phyloP scores from a whole-genome alignment of 75 land plant genomes.

The Pinus taeda region DNA sequence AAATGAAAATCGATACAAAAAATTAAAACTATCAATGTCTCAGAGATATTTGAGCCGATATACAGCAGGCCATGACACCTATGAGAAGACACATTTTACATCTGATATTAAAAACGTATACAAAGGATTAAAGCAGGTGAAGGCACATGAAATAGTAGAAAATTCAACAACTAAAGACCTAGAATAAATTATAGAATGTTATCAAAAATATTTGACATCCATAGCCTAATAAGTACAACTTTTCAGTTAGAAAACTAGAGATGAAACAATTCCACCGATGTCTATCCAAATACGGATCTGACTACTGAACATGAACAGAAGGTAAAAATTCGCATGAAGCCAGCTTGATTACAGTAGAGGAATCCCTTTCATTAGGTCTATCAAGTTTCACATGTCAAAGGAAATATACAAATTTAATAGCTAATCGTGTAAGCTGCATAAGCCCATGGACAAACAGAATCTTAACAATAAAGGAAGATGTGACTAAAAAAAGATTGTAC shows the following conservation, averaged over 20 bases:
- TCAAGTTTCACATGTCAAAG: neutral
- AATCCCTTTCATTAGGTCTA: neutral
- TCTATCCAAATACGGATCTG: neutral
- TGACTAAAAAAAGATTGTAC: neutral
- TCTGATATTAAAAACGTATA: neutral
- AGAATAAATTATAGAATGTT: neutral
- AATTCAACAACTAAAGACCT: neutral
- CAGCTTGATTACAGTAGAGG: too few relatives aligned
- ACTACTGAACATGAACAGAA: neutral
- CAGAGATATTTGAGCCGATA: neutral
- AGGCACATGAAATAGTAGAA: neutral
- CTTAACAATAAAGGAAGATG: neutral
- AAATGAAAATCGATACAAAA: neutral
- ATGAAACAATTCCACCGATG: neutral
- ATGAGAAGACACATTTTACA: neutral
- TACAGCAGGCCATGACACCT: neutral
- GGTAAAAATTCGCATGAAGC: neutral
- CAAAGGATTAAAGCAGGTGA: neutral
- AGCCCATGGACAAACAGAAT: neutral
- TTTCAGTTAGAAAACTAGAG: neutral
- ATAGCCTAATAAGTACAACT: neutral
- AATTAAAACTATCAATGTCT: neutral
- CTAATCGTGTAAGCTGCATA: neutral
- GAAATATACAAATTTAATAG: neutral
- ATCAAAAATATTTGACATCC: neutral